Conservation (phyloP, 441 rosid species). For the Biscutella laevigata region DNA sequence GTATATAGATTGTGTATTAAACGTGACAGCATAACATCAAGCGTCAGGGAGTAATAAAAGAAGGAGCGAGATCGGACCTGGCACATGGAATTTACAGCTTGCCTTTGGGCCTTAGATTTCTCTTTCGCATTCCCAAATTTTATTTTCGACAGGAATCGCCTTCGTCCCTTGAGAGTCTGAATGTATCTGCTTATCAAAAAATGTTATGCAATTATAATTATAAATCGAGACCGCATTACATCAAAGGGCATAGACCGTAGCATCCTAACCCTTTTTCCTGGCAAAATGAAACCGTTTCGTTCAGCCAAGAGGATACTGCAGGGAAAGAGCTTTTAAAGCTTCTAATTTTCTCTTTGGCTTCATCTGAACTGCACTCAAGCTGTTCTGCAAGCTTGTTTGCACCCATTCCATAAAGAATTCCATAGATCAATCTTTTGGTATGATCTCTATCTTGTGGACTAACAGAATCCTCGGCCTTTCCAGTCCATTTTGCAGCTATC, state of each 20-base stretch:
- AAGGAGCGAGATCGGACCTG: constrained; percentile 44
- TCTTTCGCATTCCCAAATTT: constrained; percentile 74
- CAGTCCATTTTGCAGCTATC: constrained; percentile 90
- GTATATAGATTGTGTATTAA: background rate
- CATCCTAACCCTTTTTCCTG: constrained; percentile 64
- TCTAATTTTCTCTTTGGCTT: constrained; percentile 76
- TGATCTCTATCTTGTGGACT: constrained; percentile 70
- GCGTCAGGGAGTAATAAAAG: background rate
- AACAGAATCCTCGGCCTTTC: constrained; percentile 56
- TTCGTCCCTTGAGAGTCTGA: constrained; percentile 86
- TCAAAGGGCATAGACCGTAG: background rate
- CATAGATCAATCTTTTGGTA: constrained; percentile 88
- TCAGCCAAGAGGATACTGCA: constrained; percentile 83
- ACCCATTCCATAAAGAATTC: constrained; percentile 98
- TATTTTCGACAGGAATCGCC: constrained; percentile 88
- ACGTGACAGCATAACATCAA: constrained; percentile 6
- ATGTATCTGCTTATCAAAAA: constrained; percentile 52
- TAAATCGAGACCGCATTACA: background rate
- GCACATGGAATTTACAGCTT: constrained; percentile 95
- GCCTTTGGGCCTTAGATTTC: constrained; percentile 91
- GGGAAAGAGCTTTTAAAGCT: constrained; percentile 80
- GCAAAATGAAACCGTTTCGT: constrained; percentile 59
- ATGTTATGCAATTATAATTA: background rate
- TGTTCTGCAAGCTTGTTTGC: constrained; percentile 81
- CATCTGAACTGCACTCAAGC: constrained; percentile 71